Evolutionary conservation across 768 basidiomycete genomes (phyloP), one percentile per base, ranked within the genome.

Genomic region (Suillus spraguei): DNA sequence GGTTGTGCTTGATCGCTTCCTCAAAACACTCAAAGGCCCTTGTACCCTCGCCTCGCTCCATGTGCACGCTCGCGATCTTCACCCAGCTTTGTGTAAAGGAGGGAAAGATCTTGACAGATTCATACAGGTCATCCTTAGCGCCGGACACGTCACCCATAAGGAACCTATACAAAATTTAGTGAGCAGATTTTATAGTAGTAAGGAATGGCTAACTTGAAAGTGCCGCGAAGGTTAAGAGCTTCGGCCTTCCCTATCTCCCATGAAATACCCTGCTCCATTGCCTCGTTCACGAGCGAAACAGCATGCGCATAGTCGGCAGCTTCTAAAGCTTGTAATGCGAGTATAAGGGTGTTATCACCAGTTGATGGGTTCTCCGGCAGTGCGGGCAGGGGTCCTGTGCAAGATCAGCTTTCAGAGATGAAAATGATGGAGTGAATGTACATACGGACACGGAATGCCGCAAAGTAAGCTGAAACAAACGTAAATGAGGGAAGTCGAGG

Each of bases 11-110:
- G 72, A 95, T 89, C 1, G 97, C 97, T 66, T 90, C 82, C 50
- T 97, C 95, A 73, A 98, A 99, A 73, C 91, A 92, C 63, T 90
- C 87, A 77, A 99, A 95, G 1, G 97, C 92, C 67, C 86, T 87
- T 22, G 81, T 78, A 14, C 92, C 84, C 65, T 95, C 86, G 46
- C 90, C 89, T 70, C 96, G 89, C 74, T 99, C 97, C 97, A 99
- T 99, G 76, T 96, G 83, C 44, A 99, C 95, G 69, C 91, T 94
- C 16, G 97, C 97, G 65, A 99, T 88, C 84, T 99, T 99, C 68
- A 99, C 95, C 75, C 94, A 85, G 67, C 87, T 91, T 77, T 98
- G 97, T 0, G 94, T 94, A 69, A 88, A 87, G 49, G 78, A 79
- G 16, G 85, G 92, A 63, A 81, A 75, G 36, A 97, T 77, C 59